Conservation (phyloP, 768 basidiomycete genomes). For the Serendipita sp. region DNA sequence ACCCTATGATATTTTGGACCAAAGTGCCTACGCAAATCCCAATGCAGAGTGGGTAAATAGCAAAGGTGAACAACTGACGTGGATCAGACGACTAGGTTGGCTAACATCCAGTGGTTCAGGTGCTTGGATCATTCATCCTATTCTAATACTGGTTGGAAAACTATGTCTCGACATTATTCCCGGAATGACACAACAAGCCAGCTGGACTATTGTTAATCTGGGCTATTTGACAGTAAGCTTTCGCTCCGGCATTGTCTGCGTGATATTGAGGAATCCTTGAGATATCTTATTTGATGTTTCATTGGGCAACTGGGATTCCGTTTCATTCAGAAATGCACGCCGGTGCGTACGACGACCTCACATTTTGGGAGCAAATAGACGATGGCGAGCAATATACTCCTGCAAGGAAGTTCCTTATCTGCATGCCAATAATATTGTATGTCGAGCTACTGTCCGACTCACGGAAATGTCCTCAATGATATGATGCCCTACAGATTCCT, state of each 20-base stretch:
- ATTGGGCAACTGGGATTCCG: conserved; percentile 93
- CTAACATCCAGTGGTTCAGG: conserved; percentile 34
- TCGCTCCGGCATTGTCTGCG: neutral
- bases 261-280: conserved; percentile 18
- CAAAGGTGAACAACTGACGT: conserved; percentile 41
- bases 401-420: conserved; percentile 91
- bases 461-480: conserved; percentile 11
- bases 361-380: conserved; percentile 99
- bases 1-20: conserved; percentile 62
- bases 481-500: conserved; percentile 78
- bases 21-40: conserved; percentile 64
- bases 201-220: conserved; percentile 90
- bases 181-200: conserved; percentile 83
- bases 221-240: conserved; percentile 75
- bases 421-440: conserved; percentile 77
- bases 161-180: conserved; percentile 87
- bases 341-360: conserved; percentile 94
- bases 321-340: conserved; percentile 77
- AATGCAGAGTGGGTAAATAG: conserved; percentile 92
- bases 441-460: conserved; percentile 18
- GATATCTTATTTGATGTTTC: conserved; percentile 98
- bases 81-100: neutral
- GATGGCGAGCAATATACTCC: conserved; percentile 98
- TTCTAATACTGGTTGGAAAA: conserved; percentile 82
- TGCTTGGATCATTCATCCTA: conserved; percentile 94